Conservation (phyloP, 306 rosid species). For the Vigna trinervia region DNA sequence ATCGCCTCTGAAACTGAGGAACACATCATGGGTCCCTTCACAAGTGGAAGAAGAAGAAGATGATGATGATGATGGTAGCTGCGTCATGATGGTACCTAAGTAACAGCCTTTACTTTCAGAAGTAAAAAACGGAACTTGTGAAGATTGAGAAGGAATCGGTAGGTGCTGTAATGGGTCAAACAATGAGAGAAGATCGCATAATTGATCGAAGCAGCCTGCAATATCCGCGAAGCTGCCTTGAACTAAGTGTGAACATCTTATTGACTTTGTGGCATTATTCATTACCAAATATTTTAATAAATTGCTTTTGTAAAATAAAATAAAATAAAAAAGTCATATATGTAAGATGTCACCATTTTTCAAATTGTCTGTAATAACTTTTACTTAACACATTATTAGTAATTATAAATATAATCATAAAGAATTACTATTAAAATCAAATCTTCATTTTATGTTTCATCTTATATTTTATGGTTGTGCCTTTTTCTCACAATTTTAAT, state of each 20-base stretch:
- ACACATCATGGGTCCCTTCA: slow-evolving; percentile 29
- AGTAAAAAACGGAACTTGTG: neutral
- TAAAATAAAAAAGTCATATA: no score
- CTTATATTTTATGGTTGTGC: no score
- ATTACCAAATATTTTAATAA: neutral
- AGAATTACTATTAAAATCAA: no score
- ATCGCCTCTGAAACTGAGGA: slow-evolving; percentile 30
- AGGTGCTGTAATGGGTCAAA: neutral
- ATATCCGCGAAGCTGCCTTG: neutral
- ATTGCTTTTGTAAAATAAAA: no score
- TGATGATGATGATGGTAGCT: neutral
- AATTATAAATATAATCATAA: no score
- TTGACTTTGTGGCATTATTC: neutral
- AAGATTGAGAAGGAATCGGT: neutral
- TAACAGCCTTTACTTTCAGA: neutral
- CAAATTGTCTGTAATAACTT: no score
- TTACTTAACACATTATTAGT: no score
- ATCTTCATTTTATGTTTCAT: no score
- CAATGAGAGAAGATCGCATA: neutral
- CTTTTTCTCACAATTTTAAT: no score
- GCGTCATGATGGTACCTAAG: neutral
- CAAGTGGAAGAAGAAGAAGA: slow-evolving; percentile 24
- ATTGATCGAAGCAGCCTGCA: neutral
- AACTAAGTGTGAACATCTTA: neutral
- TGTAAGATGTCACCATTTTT: no score